Percentiles rank a stretch among this genome's conserved stretches.
These are phyloP conservation scores for Quercus lobata DNA, from an alignment of 331 rosid species.

Conservation along the genomic window DNA sequence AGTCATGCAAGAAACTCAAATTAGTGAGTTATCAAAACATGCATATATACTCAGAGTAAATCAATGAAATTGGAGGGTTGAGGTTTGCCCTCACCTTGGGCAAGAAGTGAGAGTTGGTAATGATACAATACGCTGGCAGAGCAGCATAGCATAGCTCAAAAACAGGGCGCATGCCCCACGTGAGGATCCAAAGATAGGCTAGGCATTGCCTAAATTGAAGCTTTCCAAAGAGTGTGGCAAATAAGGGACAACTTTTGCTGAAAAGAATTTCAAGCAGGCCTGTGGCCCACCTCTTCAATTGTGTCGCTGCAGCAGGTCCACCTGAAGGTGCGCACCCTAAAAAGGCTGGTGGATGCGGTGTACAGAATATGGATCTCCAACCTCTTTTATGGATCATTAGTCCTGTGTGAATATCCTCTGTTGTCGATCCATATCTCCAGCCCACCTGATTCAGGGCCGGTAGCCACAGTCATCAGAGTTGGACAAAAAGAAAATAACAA, in stretches of 20 bases:
- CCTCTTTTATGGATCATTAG: slow-evolving; percentile 53
- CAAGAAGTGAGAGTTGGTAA: slow-evolving; percentile 33
- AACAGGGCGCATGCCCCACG: slow-evolving; percentile 28
- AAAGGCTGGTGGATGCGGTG: slow-evolving; percentile 47
- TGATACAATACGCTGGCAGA: slow-evolving; percentile 33
- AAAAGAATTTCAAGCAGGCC: slow-evolving; percentile 37
- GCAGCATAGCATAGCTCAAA: slow-evolving; percentile 31
- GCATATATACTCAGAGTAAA: background rate
- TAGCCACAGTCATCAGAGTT: background rate
- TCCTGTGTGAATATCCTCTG: slow-evolving; percentile 59
- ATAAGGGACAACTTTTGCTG: slow-evolving; percentile 30
- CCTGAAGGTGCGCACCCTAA: slow-evolving; percentile 51
- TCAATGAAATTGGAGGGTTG: background rate
- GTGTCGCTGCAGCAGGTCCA: slow-evolving; percentile 45
- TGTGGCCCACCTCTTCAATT: slow-evolving; percentile 67
- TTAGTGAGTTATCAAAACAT: background rate
- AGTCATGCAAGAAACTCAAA: too few relatives aligned
- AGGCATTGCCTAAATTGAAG: slow-evolving; percentile 35
- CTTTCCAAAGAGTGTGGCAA: slow-evolving; percentile 12
- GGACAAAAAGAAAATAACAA: background rate
- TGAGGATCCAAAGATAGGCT: slow-evolving; percentile 6
- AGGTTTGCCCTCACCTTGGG: slow-evolving; percentile 35
- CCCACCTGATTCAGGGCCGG: slow-evolving; percentile 42
- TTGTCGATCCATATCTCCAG: slow-evolving; percentile 61
- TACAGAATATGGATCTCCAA: slow-evolving; percentile 50